Evolutionary conservation across 768 basidiomycete genomes (phyloP).

Genomic region (Suillus subalutaceus): DNA sequence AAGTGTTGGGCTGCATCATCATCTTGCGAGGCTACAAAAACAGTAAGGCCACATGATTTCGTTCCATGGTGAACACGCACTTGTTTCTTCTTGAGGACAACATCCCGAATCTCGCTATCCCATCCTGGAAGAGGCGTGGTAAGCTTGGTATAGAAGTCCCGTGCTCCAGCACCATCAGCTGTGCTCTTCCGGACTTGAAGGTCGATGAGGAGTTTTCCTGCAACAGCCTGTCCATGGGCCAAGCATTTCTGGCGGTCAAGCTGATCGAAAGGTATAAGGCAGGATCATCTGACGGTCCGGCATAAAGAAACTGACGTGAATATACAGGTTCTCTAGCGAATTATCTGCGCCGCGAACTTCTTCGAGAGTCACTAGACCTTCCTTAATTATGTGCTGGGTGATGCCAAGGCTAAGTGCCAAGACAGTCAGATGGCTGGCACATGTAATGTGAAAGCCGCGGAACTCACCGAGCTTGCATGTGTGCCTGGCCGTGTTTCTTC

Average conservation of each 20-base stretch:
- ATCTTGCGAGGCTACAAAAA: conserved; percentile 72
- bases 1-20: conserved; percentile 83
- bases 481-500: conserved; percentile 85
- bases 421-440: conserved; percentile 8
- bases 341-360: conserved; percentile 63
- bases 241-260: conserved; percentile 74
- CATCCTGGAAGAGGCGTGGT: conserved; percentile 74
- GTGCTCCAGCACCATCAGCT: conserved; percentile 81
- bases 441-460: not conserved
- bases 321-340: conserved; percentile 66
- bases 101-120: conserved; percentile 74
- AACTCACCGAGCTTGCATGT: conserved; percentile 85
- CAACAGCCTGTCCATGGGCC: conserved; percentile 62
- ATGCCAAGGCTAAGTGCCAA: conserved; percentile 65
- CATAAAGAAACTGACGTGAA: conserved; percentile 51
- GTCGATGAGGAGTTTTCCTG: conserved; percentile 75
- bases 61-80: conserved; percentile 41
- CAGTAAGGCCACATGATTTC: not conserved
- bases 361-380: conserved; percentile 70
- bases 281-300: not conserved
- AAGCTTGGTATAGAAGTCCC: conserved; percentile 75
- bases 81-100: conserved; percentile 80
- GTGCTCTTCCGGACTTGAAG: conserved; percentile 86
- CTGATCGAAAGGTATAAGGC: conserved; percentile 35
- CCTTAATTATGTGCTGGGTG: conserved; percentile 73